phyloP scores from a whole-genome alignment of 116 monocot genomes.

The Phalaenopsis hybrid region DNA sequence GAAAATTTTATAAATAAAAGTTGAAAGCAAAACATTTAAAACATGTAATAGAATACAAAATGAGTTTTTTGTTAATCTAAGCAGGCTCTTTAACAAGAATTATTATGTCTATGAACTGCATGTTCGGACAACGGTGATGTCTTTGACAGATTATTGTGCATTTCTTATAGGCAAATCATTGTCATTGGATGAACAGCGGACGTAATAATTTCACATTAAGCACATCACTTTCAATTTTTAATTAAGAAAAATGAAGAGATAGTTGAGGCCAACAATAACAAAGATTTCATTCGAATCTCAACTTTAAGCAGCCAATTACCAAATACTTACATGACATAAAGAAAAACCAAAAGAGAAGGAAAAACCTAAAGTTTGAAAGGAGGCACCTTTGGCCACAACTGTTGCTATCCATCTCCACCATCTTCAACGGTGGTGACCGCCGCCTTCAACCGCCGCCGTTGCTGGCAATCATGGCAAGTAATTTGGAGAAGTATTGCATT shows the following conservation, averaged over 20 bases:
- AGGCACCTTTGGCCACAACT: background rate
- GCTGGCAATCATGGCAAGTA: constrained; percentile 63
- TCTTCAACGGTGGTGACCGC: background rate
- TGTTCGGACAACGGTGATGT: too few species aligned
- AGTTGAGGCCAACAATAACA: background rate
- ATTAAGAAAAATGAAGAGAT: too few species aligned
- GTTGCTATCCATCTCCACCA: background rate
- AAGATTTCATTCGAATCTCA: constrained; percentile 5
- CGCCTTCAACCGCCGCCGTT: constrained; percentile 22
- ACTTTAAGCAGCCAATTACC: background rate
- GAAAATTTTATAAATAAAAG: too few species aligned
- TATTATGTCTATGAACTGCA: too few species aligned
- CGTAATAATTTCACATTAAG: too few species aligned
- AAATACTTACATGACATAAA: background rate
- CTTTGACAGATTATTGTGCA: too few species aligned
- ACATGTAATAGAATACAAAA: too few species aligned
- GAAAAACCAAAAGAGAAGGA: background rate
- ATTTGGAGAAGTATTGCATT: constrained; percentile 49
- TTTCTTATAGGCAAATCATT: too few species aligned
- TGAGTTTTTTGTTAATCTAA: too few species aligned
- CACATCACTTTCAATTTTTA: background rate
- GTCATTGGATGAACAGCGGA: too few species aligned
- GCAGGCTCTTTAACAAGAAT: too few species aligned
- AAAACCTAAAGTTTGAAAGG: background rate
- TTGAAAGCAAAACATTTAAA: too few species aligned